These are phyloP conservation scores for Venturiaceae sp. DNA, from an alignment of 2,329 filamentous ascomycete genomes.

Conservation along the genomic window DNA sequence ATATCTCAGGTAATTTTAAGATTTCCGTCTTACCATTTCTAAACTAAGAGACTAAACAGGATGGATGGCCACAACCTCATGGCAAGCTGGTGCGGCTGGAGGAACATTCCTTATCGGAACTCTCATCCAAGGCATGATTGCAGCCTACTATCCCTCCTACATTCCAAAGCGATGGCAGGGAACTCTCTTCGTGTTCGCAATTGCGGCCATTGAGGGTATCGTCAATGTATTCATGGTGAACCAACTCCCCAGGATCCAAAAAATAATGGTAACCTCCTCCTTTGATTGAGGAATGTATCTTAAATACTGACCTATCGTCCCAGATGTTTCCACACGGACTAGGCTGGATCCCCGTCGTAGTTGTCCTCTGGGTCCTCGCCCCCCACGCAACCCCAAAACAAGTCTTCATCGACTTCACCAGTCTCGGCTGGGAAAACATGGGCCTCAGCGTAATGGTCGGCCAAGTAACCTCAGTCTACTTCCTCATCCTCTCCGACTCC, in stretches of 20 bases:
- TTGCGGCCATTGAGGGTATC: slow-evolving; percentile 2
- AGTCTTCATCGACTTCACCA: slow-evolving; percentile 28
- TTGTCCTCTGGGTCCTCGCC: slow-evolving; percentile 15
- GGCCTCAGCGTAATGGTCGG: slow-evolving; percentile 21
- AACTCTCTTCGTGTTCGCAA: slow-evolving; percentile 10
- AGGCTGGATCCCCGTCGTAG: slow-evolving; percentile 21
- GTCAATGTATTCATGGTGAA: slow-evolving; percentile 18
- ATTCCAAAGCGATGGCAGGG: slow-evolving; percentile 7
- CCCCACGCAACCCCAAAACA: slow-evolving; percentile 16
- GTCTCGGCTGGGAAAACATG: slow-evolving; percentile 25
- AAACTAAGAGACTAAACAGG: not conserved
- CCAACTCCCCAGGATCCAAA: slow-evolving; percentile 27
- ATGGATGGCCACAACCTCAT: slow-evolving; percentile 8
- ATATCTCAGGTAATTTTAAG: slow-evolving; percentile 14
- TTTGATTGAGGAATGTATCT: too few relatives aligned
- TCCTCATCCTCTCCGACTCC: slow-evolving; percentile 23
- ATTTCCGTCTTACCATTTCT: not conserved
- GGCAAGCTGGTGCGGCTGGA: slow-evolving; percentile 7
- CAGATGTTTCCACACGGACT: slow-evolving; percentile 23
- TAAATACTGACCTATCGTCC: too few relatives aligned
- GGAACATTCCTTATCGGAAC: slow-evolving; percentile 5
- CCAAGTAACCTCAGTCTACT: slow-evolving; percentile 19
- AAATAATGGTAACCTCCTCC: slow-evolving; percentile 18
- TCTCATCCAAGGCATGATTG: slow-evolving; percentile 9
- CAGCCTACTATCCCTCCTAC: slow-evolving; percentile 2